These are phyloP conservation scores for Coemansia aciculifera DNA, from an alignment of 192 early-diverging fungal genomes.

Conservation along the genomic window DNA sequence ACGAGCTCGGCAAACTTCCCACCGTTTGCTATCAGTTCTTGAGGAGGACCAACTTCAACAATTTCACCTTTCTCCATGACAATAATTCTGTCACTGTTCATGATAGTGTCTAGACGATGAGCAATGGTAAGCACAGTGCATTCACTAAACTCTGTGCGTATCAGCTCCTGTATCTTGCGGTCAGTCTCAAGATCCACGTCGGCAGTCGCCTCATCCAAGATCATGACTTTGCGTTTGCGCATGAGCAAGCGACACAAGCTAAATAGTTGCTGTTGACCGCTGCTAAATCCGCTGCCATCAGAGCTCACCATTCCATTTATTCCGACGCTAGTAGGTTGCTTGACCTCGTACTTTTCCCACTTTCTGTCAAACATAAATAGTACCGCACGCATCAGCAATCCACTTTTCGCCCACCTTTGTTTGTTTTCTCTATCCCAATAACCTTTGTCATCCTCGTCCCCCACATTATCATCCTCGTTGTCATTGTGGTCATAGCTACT, in stretches of 20 bases:
- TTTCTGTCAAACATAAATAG: neutral
- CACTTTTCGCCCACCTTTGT: neutral
- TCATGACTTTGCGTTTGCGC: conserved; percentile 53
- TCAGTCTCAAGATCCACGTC: conserved; percentile 52
- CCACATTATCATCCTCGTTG: conserved; percentile 19
- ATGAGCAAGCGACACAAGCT: conserved; percentile 62
- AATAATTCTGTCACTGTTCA: conserved; percentile 61
- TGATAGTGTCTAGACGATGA: conserved; percentile 68
- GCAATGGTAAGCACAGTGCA: conserved; percentile 63
- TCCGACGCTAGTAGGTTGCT: neutral
- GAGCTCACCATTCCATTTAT: neutral
- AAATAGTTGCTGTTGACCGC: conserved; percentile 64
- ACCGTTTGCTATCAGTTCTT: conserved; percentile 28
- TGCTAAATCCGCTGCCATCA: conserved; percentile 43
- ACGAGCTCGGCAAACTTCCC: conserved; percentile 13
- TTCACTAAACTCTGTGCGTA: conserved; percentile 56
- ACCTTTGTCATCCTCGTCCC: conserved; percentile 17
- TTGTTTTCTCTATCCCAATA: neutral
- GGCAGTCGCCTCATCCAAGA: conserved; percentile 72
- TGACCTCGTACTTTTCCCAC: neutral
- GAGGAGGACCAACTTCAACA: conserved; percentile 1
- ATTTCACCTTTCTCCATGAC: conserved; percentile 45
- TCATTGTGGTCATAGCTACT: neutral
- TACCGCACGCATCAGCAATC: neutral
- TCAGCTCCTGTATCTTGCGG: conserved; percentile 19